Evolutionary conservation across 2,329 filamentous ascomycete genomes (phyloP), one percentile per base, ranked within the genome.

Genomic region (Fusarium drepaniforme): DNA sequence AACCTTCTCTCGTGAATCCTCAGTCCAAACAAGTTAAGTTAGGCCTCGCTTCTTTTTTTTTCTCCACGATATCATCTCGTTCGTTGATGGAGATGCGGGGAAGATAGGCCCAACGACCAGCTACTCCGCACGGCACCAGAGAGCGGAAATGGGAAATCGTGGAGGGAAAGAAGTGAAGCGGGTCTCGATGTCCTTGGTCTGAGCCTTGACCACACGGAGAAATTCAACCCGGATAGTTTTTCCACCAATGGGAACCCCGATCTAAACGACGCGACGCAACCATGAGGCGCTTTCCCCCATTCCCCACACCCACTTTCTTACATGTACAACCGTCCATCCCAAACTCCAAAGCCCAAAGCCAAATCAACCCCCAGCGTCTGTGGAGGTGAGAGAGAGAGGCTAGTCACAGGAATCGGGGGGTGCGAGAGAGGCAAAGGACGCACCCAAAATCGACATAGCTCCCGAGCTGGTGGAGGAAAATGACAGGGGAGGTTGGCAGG

Each of bases 101-200:
- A 75, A 74, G 65, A 72, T 58, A 40, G 28, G 28, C 28, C 49
- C 60, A 63, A 71, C 25, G 38, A 60, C 44, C 65, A 72, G 49
- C 72, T 75, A 75, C 73, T 75, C 73, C 73, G 73, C 73, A 75
- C 70, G 67, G 73, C 64, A 21, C 57, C 18, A 59, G 38, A 58
- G 49, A 15, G 21, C 37, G 33, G 28, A 66, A 62, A 53, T 30
- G 67, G 37, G 37, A 63, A 63, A 72, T 73, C 70, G 70, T 71
- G 73, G 73, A 73, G 73, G 60, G 49, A 33, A 66, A 53, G 21
- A 42, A 42, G 46, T 21, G 42, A 65, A n/a, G 51, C 53, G 63
- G 63, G 63, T 33, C 53, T 33, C 6, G 33, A 46, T 13, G 18
- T 30, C 49, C 49, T 56, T 56, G 49, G 56, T 68, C 38, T 56